Evolutionary conservation across 371 early-diverging fungal species (phyloP).

Genomic region (Mucor mucedo): DNA sequence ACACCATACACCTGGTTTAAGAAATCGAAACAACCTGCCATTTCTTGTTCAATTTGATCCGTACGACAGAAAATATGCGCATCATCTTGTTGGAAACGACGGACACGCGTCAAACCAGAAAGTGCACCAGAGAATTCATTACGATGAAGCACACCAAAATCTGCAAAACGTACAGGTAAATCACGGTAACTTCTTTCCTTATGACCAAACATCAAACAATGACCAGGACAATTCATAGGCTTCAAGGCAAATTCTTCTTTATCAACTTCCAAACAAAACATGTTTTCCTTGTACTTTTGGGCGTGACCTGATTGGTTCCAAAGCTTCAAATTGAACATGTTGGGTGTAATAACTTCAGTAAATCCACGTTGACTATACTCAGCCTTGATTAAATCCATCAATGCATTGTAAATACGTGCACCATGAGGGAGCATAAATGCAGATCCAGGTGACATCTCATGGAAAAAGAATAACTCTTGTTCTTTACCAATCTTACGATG

Average conservation of each 20-base stretch:
- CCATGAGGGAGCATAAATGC: constrained; percentile 99
- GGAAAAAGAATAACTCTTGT: constrained; percentile 98
- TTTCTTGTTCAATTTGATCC: constrained; percentile 86
- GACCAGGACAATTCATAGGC: constrained; percentile 99
- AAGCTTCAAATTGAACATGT: constrained; percentile 94
- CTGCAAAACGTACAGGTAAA: constrained; percentile 97
- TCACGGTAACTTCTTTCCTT: constrained; percentile 96
- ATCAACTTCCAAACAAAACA: constrained; percentile 94
- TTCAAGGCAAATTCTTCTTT: constrained; percentile 95
- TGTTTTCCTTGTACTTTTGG: constrained; percentile 98
- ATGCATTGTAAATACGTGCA: constrained; percentile 92
- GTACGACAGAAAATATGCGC: constrained; percentile 98
- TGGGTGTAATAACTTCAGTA: constrained; percentile 97
- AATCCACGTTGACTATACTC: constrained; percentile 84
- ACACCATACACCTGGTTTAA: constrained; percentile 87
- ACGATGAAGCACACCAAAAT: constrained; percentile 99
- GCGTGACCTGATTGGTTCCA: constrained; percentile 99
- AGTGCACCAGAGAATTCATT: constrained; percentile 98
- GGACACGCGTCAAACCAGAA: constrained; percentile 97
- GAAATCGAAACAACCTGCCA: constrained; percentile 80
- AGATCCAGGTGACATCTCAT: constrained; percentile 95
- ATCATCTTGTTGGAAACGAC: constrained; percentile 99
- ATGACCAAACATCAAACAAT: constrained; percentile 95
- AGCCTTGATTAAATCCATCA: constrained; percentile 84
- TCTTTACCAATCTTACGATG: constrained; percentile 97